Evolutionary conservation across 2,329 filamentous ascomycete genomes (phyloP), one percentile per base, ranked within the genome.

Genomic region (Fusarium humuli): DNA sequence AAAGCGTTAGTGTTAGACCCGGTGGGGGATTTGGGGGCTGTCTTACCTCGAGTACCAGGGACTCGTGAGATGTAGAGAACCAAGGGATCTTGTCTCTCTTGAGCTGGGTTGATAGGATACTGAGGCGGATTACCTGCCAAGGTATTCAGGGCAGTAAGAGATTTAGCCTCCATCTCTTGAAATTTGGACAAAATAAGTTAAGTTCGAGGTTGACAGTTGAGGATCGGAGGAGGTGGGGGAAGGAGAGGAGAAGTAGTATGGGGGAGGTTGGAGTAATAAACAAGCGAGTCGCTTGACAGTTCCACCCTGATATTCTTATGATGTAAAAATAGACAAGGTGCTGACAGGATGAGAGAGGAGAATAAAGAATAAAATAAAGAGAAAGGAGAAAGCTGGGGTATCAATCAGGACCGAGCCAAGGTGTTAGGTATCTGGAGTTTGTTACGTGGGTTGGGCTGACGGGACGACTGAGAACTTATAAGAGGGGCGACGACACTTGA

Each of bases 51-150:
- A 69, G 92, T 97, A 23, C 95, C 95, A 2, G 96, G 96, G 1
- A 99, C 95, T 71, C 95, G 86, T 37, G 95, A 94, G 71, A 99
- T 97, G 81, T 99, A 99, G 42, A 99, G 87, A 4, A 91, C 90
- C 53, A 98, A 80, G 6, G 93, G 90, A 52, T 93, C 89, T 68
- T 91, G 87, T 68, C 84, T 87, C 73, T 87, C 83, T 72, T 91
- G 90, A 5, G 90, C 88, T 7, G 93, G 92, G 76, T 93, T 93
- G 75, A 91, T 87, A 52, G 94, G 93, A 79, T 97, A 96, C 74
- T 90, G 87, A 48, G 96, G 95, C 44, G 95, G 96, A 75, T 97
- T 94, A 54, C 92, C 88, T 68, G 96, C 95, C 68, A 98, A 87
- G 44, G 87, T 83, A 70, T 93, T 96, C 70, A 99, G 86, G 56